These are phyloP conservation scores for Nemania diffusa DNA, from an alignment of 2,329 filamentous ascomycete genomes.

Conservation along the genomic window DNA sequence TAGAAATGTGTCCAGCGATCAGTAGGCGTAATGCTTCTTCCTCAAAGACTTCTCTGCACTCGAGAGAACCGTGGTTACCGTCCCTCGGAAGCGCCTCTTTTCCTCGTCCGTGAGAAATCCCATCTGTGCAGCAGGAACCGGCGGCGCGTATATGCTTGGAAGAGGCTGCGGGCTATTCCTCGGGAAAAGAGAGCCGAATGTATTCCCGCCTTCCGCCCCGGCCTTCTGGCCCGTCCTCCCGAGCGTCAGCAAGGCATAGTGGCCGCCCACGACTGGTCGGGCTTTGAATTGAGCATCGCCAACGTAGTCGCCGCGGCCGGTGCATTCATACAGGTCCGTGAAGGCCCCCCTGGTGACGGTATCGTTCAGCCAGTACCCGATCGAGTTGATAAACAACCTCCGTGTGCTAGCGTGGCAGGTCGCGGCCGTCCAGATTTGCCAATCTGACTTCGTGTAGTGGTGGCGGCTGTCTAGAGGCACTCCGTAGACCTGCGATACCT, in stretches of 20 bases:
- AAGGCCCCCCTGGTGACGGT: conserved; percentile 72
- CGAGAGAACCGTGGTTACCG: not conserved
- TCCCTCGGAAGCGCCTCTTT: not conserved
- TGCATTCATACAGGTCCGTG: conserved; percentile 74
- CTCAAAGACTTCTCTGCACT: not conserved
- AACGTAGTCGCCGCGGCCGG: conserved; percentile 63
- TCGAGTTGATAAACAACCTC: conserved; percentile 68
- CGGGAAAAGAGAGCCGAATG: conserved; percentile 40
- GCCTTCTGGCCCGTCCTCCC: conserved; percentile 41
- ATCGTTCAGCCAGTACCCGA: conserved; percentile 76
- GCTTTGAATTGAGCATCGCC: conserved; percentile 70
- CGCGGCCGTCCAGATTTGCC: conserved; percentile 78
- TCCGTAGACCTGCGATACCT: conserved; percentile 75
- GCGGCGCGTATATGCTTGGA: conserved; percentile 20
- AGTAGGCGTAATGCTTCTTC: not conserved
- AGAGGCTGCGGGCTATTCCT: conserved; percentile 40
- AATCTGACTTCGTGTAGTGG: conserved; percentile 78
- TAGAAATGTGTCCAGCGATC: not conserved
- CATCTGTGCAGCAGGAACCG: conserved; percentile 13
- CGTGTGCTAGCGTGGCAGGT: conserved; percentile 67
- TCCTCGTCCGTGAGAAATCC: not conserved
- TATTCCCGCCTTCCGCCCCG: conserved; percentile 35
- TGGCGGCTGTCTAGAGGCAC: conserved; percentile 76
- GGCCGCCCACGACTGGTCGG: conserved; percentile 76
- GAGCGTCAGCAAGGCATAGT: conserved; percentile 75